These are phyloP conservation scores for Onygenales sp. DNA, from an alignment of 2,329 filamentous ascomycete species.

Conservation along the genomic window DNA sequence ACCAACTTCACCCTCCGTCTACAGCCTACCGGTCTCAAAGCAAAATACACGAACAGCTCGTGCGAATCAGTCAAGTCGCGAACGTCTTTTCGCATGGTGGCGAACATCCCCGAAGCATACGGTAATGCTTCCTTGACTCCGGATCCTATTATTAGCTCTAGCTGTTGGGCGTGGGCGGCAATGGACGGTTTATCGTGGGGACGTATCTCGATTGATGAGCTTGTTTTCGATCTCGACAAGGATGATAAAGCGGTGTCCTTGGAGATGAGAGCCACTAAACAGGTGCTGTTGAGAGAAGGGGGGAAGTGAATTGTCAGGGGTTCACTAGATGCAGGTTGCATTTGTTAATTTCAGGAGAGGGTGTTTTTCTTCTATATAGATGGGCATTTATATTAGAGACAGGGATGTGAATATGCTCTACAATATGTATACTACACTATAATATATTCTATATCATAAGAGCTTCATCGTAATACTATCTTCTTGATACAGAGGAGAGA, in stretches of 20 bases:
- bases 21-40: neutral
- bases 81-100: slow-evolving; percentile 8
- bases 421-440: no score
- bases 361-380: no score
- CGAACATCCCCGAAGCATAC: slow-evolving; percentile 9
- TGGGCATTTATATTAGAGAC: no score
- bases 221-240: slow-evolving; percentile 17
- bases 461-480: no score
- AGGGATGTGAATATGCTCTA: no score
- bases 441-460: no score
- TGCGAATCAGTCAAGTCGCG: neutral
- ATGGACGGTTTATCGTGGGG: slow-evolving; percentile 15
- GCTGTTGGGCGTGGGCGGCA: slow-evolving; percentile 18
- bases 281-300: neutral
- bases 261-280: slow-evolving; percentile 48
- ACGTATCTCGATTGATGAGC: slow-evolving; percentile 15
- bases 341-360: no score
- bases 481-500: no score
- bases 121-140: slow-evolving; percentile 1
- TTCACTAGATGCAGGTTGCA: no score
- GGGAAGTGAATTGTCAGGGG: neutral
- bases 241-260: slow-evolving; percentile 13
- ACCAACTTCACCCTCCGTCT: neutral
- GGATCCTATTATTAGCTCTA: slow-evolving; percentile 10
- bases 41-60: neutral